Evolutionary conservation across 495 filamentous ascomycete species (phyloP).

Genomic region (Lasiosphaeria miniovina): DNA sequence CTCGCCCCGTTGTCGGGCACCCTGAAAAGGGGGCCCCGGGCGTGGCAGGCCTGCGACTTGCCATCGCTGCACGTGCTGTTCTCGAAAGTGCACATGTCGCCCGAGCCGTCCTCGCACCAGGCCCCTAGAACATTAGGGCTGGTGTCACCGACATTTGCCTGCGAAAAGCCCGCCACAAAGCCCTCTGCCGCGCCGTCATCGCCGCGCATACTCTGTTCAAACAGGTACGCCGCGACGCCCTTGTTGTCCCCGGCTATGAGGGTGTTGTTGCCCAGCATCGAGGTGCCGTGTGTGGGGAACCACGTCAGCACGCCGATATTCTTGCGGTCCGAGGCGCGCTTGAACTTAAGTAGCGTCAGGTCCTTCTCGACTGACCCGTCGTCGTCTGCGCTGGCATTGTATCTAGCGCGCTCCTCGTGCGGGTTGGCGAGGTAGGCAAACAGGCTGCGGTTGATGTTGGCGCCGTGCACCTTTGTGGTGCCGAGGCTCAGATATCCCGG

Average conservation of each 20-base stretch:
- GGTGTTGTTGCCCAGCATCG: constrained; percentile 89
- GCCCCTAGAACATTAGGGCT: constrained; percentile 85
- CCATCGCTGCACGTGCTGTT: constrained; percentile 75
- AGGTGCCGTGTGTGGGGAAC: constrained; percentile 94
- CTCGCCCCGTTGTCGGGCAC: constrained; percentile 68
- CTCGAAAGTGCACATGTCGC: constrained; percentile 64
- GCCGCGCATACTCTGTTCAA: constrained; percentile 66
- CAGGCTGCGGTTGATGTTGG: constrained; percentile 87
- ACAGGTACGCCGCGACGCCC: constrained; percentile 82
- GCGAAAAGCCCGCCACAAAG: constrained; percentile 94
- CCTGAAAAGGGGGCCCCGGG: constrained; percentile 76
- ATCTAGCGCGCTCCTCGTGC: constrained; percentile 67
- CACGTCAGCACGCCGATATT: constrained; percentile 80
- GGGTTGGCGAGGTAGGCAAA: constrained; percentile 93
- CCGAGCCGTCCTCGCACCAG: constrained; percentile 76
- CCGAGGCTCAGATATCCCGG: constrained; percentile 72
- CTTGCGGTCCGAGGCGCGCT: constrained; percentile 66
- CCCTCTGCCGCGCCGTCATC: constrained; percentile 54
- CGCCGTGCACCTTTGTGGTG: constrained; percentile 69
- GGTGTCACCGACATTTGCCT: constrained; percentile 91
- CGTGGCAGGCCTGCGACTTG: constrained; percentile 74
- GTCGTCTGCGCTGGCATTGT: constrained; percentile 55
- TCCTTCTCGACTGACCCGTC: constrained; percentile 80
- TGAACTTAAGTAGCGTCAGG: constrained; percentile 79
- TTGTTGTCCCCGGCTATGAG: constrained; percentile 94